Base-by-base conservation (phyloP, 345 rosid genomes). In the Syzygium oleosum region DNA sequence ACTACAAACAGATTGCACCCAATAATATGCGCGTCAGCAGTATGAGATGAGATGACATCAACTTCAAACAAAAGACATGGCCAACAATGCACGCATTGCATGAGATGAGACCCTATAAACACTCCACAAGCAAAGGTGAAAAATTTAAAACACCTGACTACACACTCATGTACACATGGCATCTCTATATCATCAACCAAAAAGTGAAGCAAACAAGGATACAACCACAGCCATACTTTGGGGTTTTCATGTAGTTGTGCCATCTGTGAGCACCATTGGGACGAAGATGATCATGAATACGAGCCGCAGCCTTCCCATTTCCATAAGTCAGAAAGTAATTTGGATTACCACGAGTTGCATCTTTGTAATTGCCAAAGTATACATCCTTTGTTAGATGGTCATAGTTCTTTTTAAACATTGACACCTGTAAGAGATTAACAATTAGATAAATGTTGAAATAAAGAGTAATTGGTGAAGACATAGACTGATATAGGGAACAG, bases 241-340 rank as follows among this genome's bases (percentile, higher is more conserved):
- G 98, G 87, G 84, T 88, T 92, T 94, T 97, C 92, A 90, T 95
- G 90, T 98, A 98, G 90, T 96, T 98, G 90, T 96, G 98, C 99
- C 99, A 98, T 93, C 99, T 92, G 89, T 96, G 99, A 87, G 99
- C 98, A 88, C 99, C 99, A 91, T 98, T 96, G 58, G 99, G 96
- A 65, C 99, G 99, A 90, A 98, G 99, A 92, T 97, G 95, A 90
- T 93, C 95, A 89, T 93, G 97, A 85, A 97, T 91, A 68, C 98
- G 97, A 85, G 99, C 99, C 78, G 99, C 99, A 58, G 99, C 90
- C 91, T 98, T 98, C 87, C 99, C 99, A 88, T 97, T 97, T 93
- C 99, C 99, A 91, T 97, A 98, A 51, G 99, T 98, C 84, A 98
- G 87, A 86, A 98, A 98, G 88, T 93, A 97, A 89, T 97, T 98